Percentiles rank a stretch among this genome's conserved stretches.
These are phyloP conservation scores for Trichoderma harzianum DNA, from an alignment of 2,329 filamentous ascomycete genomes.

Conservation along the genomic window DNA sequence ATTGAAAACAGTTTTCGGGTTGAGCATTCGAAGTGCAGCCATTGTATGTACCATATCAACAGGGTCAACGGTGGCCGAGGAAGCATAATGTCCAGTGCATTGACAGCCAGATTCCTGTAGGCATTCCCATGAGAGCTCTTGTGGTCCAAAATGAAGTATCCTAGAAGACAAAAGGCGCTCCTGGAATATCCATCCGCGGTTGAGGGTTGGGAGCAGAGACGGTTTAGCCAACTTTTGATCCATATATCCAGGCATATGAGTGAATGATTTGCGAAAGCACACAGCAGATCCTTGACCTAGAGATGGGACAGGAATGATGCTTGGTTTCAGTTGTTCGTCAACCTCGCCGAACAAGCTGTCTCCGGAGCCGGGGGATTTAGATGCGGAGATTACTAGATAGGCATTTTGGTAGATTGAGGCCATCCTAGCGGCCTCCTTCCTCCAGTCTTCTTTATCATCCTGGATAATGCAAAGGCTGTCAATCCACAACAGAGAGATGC, in stretches of 20 bases:
- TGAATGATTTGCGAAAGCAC: slow-evolving; percentile 16
- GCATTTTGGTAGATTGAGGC: slow-evolving; percentile 19
- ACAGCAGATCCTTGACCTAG: not conserved
- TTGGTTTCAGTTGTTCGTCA: not conserved
- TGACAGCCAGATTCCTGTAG: slow-evolving; percentile 13
- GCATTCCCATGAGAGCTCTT: slow-evolving; percentile 22
- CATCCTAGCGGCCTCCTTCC: slow-evolving; percentile 20
- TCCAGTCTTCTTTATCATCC: slow-evolving; percentile 16
- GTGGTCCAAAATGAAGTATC: slow-evolving; percentile 19
- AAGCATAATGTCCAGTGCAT: not conserved
- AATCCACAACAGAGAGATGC: slow-evolving; percentile 21
- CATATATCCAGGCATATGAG: slow-evolving; percentile 17
- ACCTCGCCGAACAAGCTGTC: slow-evolving; percentile 14
- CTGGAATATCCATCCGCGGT: slow-evolving; percentile 21
- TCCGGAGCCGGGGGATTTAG: not conserved
- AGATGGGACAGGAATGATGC: not conserved
- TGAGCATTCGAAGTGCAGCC: not conserved
- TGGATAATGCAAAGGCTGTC: slow-evolving; percentile 23
- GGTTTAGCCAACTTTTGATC: slow-evolving; percentile 5
- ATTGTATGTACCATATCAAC: not conserved
- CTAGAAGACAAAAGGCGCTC: slow-evolving; percentile 18
- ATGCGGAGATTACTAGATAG: slow-evolving; percentile 17
- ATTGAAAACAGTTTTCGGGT: slow-evolving; percentile 9
- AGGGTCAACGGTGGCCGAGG: not conserved
- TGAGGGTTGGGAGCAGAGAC: slow-evolving; percentile 14